Percentiles rank a stretch among this genome's conserved stretches.
These are phyloP conservation scores for Alloteropsis semialata DNA, from an alignment of 176 grass and related monocot species.

Conservation along the genomic window DNA sequence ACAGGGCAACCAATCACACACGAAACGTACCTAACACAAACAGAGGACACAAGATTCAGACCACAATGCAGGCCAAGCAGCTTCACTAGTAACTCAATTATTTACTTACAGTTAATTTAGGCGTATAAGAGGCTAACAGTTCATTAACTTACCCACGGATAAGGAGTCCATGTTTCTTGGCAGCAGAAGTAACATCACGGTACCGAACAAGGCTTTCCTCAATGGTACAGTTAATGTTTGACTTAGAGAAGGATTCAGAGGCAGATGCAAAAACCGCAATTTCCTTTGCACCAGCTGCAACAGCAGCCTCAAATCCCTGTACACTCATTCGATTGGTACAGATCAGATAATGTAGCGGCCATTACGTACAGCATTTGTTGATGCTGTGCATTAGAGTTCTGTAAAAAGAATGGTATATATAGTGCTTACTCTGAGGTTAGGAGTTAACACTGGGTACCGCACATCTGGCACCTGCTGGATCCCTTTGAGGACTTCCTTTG, in stretches of 20 bases:
- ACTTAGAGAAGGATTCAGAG: constrained; percentile 86
- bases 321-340: constrained; percentile 13
- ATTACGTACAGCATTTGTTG: background rate
- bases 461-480: constrained; percentile 44
- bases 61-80: background rate
- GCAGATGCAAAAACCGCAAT: constrained; percentile 84
- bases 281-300: constrained; percentile 82
- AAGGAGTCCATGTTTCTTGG: constrained; percentile 52
- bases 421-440: constrained; percentile 77
- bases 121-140: background rate
- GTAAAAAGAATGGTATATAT: background rate
- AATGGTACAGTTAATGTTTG: constrained; percentile 85
- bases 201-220: constrained; percentile 80
- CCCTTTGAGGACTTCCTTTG: constrained; percentile 81
- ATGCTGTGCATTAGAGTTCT: background rate
- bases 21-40: constrained; percentile 69
- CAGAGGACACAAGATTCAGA: background rate
- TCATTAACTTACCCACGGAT: constrained; percentile 66
- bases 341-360: background rate
- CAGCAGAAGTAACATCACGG: constrained; percentile 53
- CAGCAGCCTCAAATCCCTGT: constrained; percentile 84
- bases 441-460: constrained; percentile 79
- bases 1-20: constrained; percentile 64
- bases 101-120: background rate
- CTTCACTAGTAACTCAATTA: background rate